A percentile compares a stretch with the other conserved stretches of the same genome.
These are phyloP conservation scores for Neodidymelliopsis sp. DNA, from an alignment of 2,329 filamentous ascomycete species.

Conservation along the genomic window DNA sequence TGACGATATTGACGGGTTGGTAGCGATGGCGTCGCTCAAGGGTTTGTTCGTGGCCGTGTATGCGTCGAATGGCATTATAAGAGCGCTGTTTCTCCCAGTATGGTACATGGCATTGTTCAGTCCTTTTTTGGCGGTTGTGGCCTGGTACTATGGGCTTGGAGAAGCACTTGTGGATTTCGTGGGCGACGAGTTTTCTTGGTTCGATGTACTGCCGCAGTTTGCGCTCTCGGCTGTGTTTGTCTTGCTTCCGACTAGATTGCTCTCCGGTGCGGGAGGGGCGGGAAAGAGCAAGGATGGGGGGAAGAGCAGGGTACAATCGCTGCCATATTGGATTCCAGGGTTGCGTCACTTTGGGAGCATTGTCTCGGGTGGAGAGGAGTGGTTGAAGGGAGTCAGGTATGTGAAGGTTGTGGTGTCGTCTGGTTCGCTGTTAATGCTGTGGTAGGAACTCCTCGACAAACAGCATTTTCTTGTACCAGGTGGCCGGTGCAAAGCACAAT, in stretches of 20 bases:
- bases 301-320: conserved; percentile 54
- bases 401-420: not conserved
- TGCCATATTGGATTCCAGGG: conserved; percentile 68
- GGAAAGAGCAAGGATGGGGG: conserved; percentile 33
- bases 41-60: conserved; percentile 45
- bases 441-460: conserved; percentile 48
- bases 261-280: conserved; percentile 31
- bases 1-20: conserved; percentile 12
- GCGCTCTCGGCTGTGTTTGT: conserved; percentile 37
- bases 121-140: conserved; percentile 38
- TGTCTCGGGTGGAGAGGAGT: conserved; percentile 54
- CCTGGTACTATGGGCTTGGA: conserved; percentile 34
- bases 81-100: conserved; percentile 42
- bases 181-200: conserved; percentile 34
- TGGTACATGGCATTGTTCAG: conserved; percentile 41
- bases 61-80: conserved; percentile 45
- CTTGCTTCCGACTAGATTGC: conserved; percentile 39
- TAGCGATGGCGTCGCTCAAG: conserved; percentile 42
- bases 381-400: conserved; percentile 55
- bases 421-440: too few species aligned
- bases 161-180: conserved; percentile 26
- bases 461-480: conserved; percentile 58
- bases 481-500: conserved; percentile 59
- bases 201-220: conserved; percentile 42
- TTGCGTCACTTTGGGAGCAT: conserved; percentile 63